Conservation (phyloP, 2,329 filamentous ascomycete species). For the Pochonia chlamydosporia region DNA sequence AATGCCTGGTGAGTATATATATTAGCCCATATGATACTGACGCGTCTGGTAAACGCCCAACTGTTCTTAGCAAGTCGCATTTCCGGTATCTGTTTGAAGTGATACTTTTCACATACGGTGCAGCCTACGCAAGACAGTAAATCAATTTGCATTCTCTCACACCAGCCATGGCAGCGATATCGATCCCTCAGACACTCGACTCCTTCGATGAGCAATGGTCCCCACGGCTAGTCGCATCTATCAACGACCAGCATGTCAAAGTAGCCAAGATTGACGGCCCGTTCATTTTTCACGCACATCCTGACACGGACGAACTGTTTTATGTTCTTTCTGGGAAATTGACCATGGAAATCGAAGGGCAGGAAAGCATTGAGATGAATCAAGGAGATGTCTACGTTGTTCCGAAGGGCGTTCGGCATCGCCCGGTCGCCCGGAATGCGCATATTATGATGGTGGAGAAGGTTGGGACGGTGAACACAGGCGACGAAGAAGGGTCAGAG, state of each 20-base stretch:
- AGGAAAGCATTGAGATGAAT: conserved; percentile 20
- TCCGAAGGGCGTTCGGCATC: conserved; percentile 29
- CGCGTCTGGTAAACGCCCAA: too few relatives aligned
- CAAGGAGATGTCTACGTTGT: conserved; percentile 29
- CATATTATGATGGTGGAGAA: conserved; percentile 32
- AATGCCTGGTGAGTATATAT: too few relatives aligned
- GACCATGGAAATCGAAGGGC: conserved; percentile 25
- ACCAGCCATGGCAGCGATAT: not conserved
- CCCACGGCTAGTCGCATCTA: conserved; percentile 24
- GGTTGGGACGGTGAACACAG: conserved; percentile 24
- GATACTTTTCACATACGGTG: too few relatives aligned
- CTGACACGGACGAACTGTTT: conserved; percentile 35
- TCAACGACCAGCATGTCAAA: conserved; percentile 34
- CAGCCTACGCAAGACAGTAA: too few relatives aligned
- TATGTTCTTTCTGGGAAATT: conserved; percentile 30
- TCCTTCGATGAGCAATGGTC: conserved; percentile 24
- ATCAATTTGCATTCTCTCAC: too few relatives aligned
- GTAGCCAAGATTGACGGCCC: conserved; percentile 31
- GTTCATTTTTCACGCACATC: conserved; percentile 36
- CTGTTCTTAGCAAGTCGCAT: too few relatives aligned
- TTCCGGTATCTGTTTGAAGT: too few relatives aligned
- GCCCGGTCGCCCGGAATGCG: conserved; percentile 28
- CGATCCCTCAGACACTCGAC: conserved; percentile 19
- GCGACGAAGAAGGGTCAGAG: conserved; percentile 17
- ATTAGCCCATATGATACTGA: too few relatives aligned